Conservation (phyloP, 345 rosid species). For the Bretschneidera sinensis region DNA sequence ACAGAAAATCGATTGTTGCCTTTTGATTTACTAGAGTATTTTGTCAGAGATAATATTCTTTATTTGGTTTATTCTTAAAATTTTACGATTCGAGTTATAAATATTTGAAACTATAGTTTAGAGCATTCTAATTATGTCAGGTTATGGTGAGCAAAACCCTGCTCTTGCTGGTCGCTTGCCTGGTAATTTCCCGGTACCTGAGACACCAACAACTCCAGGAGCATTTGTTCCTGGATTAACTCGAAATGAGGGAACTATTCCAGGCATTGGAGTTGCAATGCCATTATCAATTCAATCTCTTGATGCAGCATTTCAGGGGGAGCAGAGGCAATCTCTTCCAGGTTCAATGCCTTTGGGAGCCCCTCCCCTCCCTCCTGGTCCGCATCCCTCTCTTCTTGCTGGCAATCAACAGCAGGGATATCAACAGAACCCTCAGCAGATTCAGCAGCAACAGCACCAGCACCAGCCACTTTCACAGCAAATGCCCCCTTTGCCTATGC, state of each 20-base stretch:
- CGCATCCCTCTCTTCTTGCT: conserved; percentile 88
- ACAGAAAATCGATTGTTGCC: too few relatives aligned
- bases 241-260: conserved; percentile 92
- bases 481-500: conserved; percentile 63
- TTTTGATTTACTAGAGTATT: not conserved
- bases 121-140: conserved; percentile 28
- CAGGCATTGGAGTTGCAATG: conserved; percentile 91
- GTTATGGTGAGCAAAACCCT: conserved; percentile 80
- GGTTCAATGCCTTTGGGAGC: conserved; percentile 66
- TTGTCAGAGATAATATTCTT: not conserved
- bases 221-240: conserved; percentile 70
- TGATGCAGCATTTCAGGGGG: conserved; percentile 78
- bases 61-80: not conserved
- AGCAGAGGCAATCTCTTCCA: conserved; percentile 64
- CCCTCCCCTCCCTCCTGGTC: conserved; percentile 97
- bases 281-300: conserved; percentile 53
- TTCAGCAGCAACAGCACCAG: conserved; percentile 63
- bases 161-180: conserved; percentile 68
- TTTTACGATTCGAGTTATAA: not conserved
- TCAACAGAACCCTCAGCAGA: conserved; percentile 67
- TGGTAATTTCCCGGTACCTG: conserved; percentile 62
- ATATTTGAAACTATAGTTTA: conserved; percentile 7
- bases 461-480: conserved; percentile 66
- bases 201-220: conserved; percentile 77
- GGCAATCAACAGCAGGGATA: conserved; percentile 78